Percentiles rank a stretch among this genome's conserved stretches.
Conservation (phyloP, 495 filamentous ascomycete species). For the Lineolata rhizophorae region DNA sequence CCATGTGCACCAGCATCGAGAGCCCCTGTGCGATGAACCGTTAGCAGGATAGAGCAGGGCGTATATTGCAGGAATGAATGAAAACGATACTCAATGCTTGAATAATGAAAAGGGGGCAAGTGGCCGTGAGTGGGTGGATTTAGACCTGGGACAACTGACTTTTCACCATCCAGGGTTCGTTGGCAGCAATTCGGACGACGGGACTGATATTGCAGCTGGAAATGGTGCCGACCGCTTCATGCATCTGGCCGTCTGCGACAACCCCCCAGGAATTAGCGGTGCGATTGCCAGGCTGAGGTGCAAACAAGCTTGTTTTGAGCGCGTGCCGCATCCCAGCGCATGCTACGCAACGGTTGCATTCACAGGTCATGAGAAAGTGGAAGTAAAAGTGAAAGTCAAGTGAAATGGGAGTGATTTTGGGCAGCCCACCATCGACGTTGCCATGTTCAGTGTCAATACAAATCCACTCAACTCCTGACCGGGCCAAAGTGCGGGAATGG, state of each 20-base stretch:
- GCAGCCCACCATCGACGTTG: constrained; percentile 40
- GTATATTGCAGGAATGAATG: too few species aligned
- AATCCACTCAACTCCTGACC: constrained; percentile 51
- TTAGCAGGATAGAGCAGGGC: constrained; percentile 1
- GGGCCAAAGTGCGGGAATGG: constrained; percentile 41
- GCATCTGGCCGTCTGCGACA: constrained; percentile 46
- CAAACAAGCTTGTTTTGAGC: too few species aligned
- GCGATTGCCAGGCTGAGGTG: too few species aligned
- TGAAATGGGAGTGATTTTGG: too few species aligned
- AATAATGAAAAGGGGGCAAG: too few species aligned
- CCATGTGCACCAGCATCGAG: constrained; percentile 22
- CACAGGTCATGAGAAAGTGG: too few species aligned
- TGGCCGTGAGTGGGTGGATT: too few species aligned
- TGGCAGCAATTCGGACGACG: constrained; percentile 18
- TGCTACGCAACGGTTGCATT: too few species aligned
- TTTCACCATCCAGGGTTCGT: constrained; percentile 24
- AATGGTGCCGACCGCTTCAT: constrained; percentile 47
- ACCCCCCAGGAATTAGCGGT: neutral
- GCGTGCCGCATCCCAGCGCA: too few species aligned
- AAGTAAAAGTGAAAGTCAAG: too few species aligned
- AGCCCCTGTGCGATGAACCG: constrained; percentile 7
- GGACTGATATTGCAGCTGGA: constrained; percentile 17
- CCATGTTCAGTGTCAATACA: constrained; percentile 62
- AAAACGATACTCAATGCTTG: too few species aligned
- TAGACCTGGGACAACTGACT: too few species aligned